Evolutionary conservation across 148 eudicot genomes (phyloP), one percentile per base, ranked within the genome.

Genomic region (Fagopyrum tataricum): DNA sequence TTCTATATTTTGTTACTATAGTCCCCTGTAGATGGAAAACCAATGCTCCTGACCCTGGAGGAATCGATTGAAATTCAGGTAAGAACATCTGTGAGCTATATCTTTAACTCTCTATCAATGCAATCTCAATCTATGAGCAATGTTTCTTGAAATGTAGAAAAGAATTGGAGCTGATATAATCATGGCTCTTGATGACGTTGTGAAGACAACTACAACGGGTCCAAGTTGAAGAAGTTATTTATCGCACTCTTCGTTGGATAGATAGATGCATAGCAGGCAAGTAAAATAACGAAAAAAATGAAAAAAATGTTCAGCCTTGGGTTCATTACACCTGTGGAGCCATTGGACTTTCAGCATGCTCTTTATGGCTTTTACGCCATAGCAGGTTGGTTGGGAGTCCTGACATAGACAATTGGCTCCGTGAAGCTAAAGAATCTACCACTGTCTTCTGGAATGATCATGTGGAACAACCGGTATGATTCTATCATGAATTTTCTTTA

Each of bases 111-210:
- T 39, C n/a, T 69, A 14, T 20, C 20, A 26, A 48, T 75, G 17
- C 4, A 5, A 37, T 4, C 15, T 7, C 43, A 64, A 31, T 64
- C 69, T 31, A 31, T 44, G 39, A 44, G 31, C 72, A 70, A 70
- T 26, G 4, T 44, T 24, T 46, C 2, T 4, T 18, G 18, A 42
- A n/a, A 51, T 77, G 67, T 90, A 92, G 97, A 92, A 92, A 79
- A 85, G 92, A 81, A 92, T 92, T 71, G 95, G 97, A 78, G 97
- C 97, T 61, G 97, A 92, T 80, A 91, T 90, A 39, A 93, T 93
- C 39, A 91, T 93, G 98, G 98, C 96, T 64, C 92, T 93, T 40
- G 98, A 93, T 71, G 98, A 93, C 82, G 98, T 93, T 67, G 91
- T 93, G 48, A 88, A 44, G 76, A 90, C 96, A 70, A 90, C 96